phyloP scores from a whole-genome alignment of 148 eudicot species.

The Persicaria maculosa region DNA sequence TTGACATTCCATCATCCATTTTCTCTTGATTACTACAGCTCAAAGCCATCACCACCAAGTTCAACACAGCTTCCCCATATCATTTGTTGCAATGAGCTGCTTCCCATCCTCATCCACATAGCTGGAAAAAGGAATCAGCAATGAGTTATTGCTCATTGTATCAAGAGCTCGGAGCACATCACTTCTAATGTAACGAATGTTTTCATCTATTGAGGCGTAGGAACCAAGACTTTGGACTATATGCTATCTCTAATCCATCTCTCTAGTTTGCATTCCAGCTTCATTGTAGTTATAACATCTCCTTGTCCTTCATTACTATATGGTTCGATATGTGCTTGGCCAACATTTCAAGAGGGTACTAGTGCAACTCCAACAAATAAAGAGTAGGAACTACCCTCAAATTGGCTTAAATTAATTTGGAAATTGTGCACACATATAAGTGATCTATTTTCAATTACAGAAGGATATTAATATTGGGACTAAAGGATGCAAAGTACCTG shows the following conservation, averaged over 20 bases:
- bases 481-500: slow-evolving; percentile 25
- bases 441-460: neutral
- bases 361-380: neutral
- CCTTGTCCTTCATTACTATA: no score
- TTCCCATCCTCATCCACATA: slow-evolving; percentile 69
- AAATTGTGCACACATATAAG: neutral
- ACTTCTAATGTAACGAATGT: no score
- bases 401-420: neutral
- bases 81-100: slow-evolving; percentile 56
- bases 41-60: slow-evolving; percentile 75
- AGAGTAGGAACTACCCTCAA: neutral
- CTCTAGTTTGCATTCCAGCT: no score
- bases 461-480: neutral
- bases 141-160: no score
- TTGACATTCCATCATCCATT: slow-evolving; percentile 36
- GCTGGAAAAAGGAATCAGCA: slow-evolving; percentile 32
- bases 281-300: no score
- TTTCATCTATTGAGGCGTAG: no score
- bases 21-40: slow-evolving; percentile 66
- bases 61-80: slow-evolving; percentile 38
- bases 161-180: no score
- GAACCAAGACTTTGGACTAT: no score
- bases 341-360: no score
- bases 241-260: no score
- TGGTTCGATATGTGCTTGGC: no score